Conservation (phyloP, 2,329 filamentous ascomycete species). For the Paecilomyces dactylethromorphus region DNA sequence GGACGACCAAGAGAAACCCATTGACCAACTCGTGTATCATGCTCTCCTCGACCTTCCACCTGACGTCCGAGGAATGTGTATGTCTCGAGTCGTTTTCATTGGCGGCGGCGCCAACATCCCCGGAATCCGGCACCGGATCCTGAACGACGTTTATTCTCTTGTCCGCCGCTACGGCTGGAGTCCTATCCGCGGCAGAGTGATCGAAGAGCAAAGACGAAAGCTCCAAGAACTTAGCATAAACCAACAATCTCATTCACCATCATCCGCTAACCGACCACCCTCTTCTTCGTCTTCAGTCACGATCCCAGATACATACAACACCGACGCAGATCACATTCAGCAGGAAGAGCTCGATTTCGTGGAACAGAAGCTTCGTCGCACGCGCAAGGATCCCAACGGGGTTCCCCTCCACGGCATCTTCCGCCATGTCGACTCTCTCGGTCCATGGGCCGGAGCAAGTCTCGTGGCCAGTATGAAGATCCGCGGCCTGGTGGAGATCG, state of each 20-base stretch:
- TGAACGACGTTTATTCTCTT: conserved; percentile 66
- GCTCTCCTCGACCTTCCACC: conserved; percentile 68
- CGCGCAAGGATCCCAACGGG: conserved; percentile 26
- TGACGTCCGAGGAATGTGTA: conserved; percentile 77
- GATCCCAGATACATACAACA: not conserved
- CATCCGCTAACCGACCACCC: conserved; percentile 8
- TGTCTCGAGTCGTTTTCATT: conserved; percentile 80
- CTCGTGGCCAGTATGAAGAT: conserved; percentile 54
- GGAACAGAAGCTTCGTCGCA: conserved; percentile 32
- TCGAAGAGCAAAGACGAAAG: conserved; percentile 43
- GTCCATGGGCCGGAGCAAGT: conserved; percentile 60
- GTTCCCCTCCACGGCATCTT: conserved; percentile 31
- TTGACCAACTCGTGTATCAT: conserved; percentile 71
- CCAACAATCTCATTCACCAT: conserved; percentile 14
- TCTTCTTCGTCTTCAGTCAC: not conserved
- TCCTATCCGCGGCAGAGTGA: conserved; percentile 62
- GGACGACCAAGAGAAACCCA: conserved; percentile 79
- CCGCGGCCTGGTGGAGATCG: conserved; percentile 57
- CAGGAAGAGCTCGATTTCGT: conserved; percentile 43
- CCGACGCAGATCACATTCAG: conserved; percentile 10
- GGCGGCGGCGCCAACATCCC: conserved; percentile 74
- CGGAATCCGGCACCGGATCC: conserved; percentile 68
- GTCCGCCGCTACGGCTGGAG: conserved; percentile 70
- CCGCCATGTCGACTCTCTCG: conserved; percentile 55
- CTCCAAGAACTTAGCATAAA: conserved; percentile 30